Evolutionary conservation across 805 yeast species (phyloP).

Genomic region (Ogataea zsoltii): DNA sequence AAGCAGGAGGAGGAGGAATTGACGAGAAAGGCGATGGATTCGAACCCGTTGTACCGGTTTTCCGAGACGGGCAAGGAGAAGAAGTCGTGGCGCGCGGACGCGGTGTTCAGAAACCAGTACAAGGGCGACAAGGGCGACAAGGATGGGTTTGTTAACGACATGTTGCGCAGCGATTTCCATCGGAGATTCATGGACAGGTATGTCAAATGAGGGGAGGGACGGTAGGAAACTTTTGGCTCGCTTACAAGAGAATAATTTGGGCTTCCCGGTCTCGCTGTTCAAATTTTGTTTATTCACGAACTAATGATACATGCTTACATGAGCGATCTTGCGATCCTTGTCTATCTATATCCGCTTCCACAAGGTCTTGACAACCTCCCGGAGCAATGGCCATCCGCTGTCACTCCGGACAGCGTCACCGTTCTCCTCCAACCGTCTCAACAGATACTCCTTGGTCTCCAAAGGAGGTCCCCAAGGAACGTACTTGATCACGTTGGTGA

Average conservation of each 20-base stretch:
- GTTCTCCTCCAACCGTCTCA: slow-evolving; percentile 91
- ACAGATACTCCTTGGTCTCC: slow-evolving; percentile 87
- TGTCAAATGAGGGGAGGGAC: slow-evolving; percentile 28
- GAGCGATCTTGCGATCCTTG: too few relatives aligned
- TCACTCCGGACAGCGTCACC: slow-evolving; percentile 91
- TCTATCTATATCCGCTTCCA: slow-evolving; percentile 32
- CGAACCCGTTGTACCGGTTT: slow-evolving; percentile 29
- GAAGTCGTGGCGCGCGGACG: slow-evolving; percentile 39
- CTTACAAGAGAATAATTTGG: too few relatives aligned
- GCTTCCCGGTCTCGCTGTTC: too few relatives aligned
- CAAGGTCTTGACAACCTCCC: slow-evolving; percentile 47
- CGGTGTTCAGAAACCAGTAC: slow-evolving; percentile 30
- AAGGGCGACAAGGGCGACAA: slow-evolving; percentile 19
- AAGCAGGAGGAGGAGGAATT: slow-evolving; percentile 29
- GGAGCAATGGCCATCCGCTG: slow-evolving; percentile 74
- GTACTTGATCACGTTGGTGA: slow-evolving; percentile 81
- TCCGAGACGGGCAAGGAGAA: slow-evolving; percentile 12
- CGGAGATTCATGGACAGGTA: slow-evolving; percentile 42
- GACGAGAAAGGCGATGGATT: slow-evolving; percentile 22
- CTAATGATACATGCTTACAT: too few relatives aligned
- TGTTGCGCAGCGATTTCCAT: slow-evolving; percentile 42
- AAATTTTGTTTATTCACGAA: too few relatives aligned
- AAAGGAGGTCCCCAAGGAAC: slow-evolving; percentile 98
- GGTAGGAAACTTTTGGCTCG: too few relatives aligned
- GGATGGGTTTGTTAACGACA: slow-evolving; percentile 30